Conservation (phyloP, 306 rosid genomes). For the Corylus avellana region DNA sequence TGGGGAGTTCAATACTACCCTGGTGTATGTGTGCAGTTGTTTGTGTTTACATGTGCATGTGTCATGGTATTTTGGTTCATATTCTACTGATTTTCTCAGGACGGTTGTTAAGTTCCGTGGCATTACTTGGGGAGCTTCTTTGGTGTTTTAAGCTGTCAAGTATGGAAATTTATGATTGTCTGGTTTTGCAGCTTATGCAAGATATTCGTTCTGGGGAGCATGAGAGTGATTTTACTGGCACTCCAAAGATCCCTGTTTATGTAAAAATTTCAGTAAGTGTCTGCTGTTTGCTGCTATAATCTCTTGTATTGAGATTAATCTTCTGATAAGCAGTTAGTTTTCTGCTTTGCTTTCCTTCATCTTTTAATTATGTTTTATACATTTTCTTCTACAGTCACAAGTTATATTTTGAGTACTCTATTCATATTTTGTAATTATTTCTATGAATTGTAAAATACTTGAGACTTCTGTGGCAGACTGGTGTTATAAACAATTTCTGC, state of each 20-base stretch:
- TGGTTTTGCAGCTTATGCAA: slow-evolving; percentile 72
- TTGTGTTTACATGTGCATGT: neutral
- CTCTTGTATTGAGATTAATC: slow-evolving; percentile 4
- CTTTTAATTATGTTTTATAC: slow-evolving; percentile 19
- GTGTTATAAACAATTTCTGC: slow-evolving; percentile 73
- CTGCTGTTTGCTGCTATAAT: slow-evolving; percentile 22
- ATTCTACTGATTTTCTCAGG: neutral
- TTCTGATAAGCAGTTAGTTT: slow-evolving; percentile 1
- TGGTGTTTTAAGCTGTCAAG: slow-evolving; percentile 20
- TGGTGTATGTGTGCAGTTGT: neutral
- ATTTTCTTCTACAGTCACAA: slow-evolving; percentile 6
- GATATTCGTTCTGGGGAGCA: slow-evolving; percentile 69
- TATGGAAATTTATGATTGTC: slow-evolving; percentile 27
- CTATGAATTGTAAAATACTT: slow-evolving; percentile 23
- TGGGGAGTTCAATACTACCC: neutral
- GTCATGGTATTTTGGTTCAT: neutral
- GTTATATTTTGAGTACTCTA: neutral
- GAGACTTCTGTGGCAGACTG: slow-evolving; percentile 61
- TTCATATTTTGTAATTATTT: slow-evolving; percentile 13
- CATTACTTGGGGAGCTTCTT: neutral
- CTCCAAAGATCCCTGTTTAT: slow-evolving; percentile 81
- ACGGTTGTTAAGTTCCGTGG: neutral
- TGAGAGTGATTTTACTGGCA: slow-evolving; percentile 58
- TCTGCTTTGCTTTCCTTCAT: slow-evolving; percentile 17
- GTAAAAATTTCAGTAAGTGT: slow-evolving; percentile 71